A percentile compares a stretch with the other conserved stretches of the same genome.
Evolutionary conservation across 2,329 filamentous ascomycete genomes (phyloP).

Genomic region (Talaromyces sp.): DNA sequence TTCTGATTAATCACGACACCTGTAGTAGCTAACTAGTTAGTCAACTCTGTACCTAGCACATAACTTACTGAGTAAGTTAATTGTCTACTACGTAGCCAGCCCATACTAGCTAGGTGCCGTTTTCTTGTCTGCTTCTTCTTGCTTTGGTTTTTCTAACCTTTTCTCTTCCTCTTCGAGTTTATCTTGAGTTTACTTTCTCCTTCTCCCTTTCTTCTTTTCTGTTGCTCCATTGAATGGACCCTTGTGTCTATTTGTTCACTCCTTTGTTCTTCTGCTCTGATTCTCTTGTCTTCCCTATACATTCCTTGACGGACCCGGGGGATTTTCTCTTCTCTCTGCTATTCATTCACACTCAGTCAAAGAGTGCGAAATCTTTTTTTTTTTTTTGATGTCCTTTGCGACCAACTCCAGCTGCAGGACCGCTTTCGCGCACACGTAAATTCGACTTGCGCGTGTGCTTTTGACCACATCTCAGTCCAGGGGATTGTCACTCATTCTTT

Average conservation of each 20-base stretch:
- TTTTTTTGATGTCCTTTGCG: not conserved
- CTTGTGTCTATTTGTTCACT: slow-evolving; percentile 13
- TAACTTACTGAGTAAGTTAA: not conserved
- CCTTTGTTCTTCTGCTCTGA: slow-evolving; percentile 18
- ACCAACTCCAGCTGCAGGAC: not conserved
- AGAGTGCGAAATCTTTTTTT: not conserved
- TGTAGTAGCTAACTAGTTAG: not conserved
- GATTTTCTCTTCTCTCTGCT: not conserved
- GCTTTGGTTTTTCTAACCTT: not conserved
- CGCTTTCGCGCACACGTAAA: not conserved
- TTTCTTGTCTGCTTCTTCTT: slow-evolving; percentile 20
- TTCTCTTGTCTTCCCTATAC: slow-evolving; percentile 14
- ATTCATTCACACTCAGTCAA: not conserved
- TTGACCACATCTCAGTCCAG: not conserved
- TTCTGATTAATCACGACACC: not conserved
- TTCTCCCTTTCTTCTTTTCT: slow-evolving; percentile 22
- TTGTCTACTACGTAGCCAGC: not conserved
- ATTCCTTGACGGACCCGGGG: slow-evolving; percentile 14
- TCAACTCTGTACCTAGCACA: not conserved
- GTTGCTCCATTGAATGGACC: slow-evolving; percentile 10
- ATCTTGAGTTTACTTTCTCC: slow-evolving; percentile 26
- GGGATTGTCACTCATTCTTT: not conserved
- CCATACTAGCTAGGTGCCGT: not conserved
- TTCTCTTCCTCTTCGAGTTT: slow-evolving; percentile 26
- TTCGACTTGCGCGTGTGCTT: not conserved